phyloP scores from a whole-genome alignment of 1,139 yeast genomes.

The Zygoascus hellenicus region DNA sequence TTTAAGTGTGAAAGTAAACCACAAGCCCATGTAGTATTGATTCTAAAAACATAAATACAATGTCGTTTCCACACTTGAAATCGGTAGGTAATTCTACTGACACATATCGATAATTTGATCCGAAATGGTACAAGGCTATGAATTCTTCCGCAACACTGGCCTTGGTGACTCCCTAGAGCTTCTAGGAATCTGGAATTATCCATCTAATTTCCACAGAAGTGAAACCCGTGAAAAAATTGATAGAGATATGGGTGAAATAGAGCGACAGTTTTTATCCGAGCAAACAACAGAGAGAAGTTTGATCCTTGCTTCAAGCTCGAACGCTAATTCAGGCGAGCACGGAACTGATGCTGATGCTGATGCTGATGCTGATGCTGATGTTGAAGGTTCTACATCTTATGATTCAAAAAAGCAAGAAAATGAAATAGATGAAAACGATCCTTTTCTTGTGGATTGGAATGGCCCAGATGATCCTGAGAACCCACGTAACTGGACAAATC shows the following conservation, averaged over 20 bases:
- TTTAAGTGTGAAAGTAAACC: too few species aligned
- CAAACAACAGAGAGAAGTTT: background rate
- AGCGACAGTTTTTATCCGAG: background rate
- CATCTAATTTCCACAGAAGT: slow-evolving; percentile 14
- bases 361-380: background rate
- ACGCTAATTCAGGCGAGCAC: too few species aligned
- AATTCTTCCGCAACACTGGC: slow-evolving; percentile 18
- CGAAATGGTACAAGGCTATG: too few species aligned
- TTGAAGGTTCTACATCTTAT: background rate
- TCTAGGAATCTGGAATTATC: slow-evolving; percentile 13
- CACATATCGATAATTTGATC: too few species aligned
- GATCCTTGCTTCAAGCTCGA: background rate
- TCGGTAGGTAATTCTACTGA: too few species aligned
- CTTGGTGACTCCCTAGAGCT: slow-evolving; percentile 17
- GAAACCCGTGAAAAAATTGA: background rate
- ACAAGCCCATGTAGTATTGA: too few species aligned
- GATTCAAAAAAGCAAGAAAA: background rate
- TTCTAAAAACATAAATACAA: too few species aligned
- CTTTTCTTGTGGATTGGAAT: slow-evolving; percentile 38
- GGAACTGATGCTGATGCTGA: background rate
- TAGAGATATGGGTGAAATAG: background rate
- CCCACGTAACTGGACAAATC: slow-evolving; percentile 51
- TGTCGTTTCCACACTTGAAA: too few species aligned
- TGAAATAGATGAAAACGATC: slow-evolving; percentile 12
- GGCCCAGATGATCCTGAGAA: slow-evolving; percentile 52